Evolutionary conservation across 2,329 filamentous ascomycete species (phyloP), one percentile per base, ranked within the genome.

Genomic region (Fusarium sp.): DNA sequence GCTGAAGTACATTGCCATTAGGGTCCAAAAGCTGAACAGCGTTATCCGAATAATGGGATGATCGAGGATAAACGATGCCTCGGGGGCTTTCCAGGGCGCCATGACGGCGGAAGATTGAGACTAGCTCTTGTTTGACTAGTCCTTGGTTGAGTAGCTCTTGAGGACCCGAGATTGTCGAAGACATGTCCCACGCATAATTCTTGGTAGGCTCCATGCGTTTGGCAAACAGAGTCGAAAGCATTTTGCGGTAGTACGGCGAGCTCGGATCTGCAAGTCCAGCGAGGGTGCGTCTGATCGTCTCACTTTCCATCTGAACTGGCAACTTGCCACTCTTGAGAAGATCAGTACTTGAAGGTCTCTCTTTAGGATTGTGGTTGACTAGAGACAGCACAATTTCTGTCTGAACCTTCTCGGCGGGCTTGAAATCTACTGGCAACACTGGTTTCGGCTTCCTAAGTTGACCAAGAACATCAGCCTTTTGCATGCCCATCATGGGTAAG

Each of bases 291-390:
- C 91, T 86, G 58, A 97, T 93, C 1, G 91, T 92, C 74, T 97
- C 94, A 70, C 94, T 93, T 74, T 97, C 93, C 77, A 97, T 92
- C 71, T 95, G 92, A 8, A 97, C 84, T 0, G 95, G 95, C 6
- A 99, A 82, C 70, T 93, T 93, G 17, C 92, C 92, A 69, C 91
- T 93, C 61, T 91, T 88, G 3, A 98, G 80, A 10, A 99, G 84
- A 57, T 97, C 93, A 1, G 84, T 80, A 57, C 91, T 93, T 17
- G 89, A 92, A 1, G 94, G 95, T 3, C 95, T 86, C 66, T 93
- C 88, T 60, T 88, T 90, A 1, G 93, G 92, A 51, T 88, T 89
- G 69, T 97, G 93, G 43, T 86, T 92, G 36, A 98, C 83, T 2
- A 99, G 80, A 1, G 90, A 91, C 15, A 87, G 79, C 47, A 97